These are phyloP conservation scores for Microsporum audouinii DNA, from an alignment of 2,329 filamentous ascomycete species.

Conservation along the genomic window DNA sequence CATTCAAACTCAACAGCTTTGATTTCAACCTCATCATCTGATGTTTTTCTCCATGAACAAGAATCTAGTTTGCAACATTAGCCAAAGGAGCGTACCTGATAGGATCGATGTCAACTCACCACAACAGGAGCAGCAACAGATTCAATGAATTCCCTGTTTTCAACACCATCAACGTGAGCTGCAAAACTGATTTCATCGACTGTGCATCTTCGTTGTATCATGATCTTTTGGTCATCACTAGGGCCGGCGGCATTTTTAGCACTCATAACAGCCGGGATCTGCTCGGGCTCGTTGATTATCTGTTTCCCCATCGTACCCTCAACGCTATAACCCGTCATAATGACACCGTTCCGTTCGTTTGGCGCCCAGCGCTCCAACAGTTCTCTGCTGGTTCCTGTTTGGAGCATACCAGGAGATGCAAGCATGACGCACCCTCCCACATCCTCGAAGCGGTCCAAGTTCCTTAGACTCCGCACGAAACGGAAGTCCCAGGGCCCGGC, in stretches of 20 bases:
- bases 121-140: slow-evolving; percentile 86
- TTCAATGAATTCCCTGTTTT: slow-evolving; percentile 95
- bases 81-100: not conserved
- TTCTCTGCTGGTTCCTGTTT: slow-evolving; percentile 88
- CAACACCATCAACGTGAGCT: slow-evolving; percentile 88
- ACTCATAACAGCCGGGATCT: slow-evolving; percentile 89
- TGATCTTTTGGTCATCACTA: slow-evolving; percentile 69
- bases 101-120: slow-evolving; percentile 42
- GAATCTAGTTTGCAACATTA: slow-evolving; percentile 48
- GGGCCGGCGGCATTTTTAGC: slow-evolving; percentile 45
- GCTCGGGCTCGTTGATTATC: slow-evolving; percentile 86
- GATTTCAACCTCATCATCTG: slow-evolving; percentile 98
- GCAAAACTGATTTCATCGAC: slow-evolving; percentile 93
- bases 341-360: slow-evolving; percentile 91
- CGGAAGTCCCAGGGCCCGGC: slow-evolving; percentile 89
- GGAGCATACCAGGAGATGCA: slow-evolving; percentile 93
- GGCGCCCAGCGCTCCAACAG: slow-evolving; percentile 92
- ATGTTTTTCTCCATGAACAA: slow-evolving; percentile 93
- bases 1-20: slow-evolving; percentile 84
- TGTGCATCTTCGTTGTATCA: slow-evolving; percentile 85
- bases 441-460: slow-evolving; percentile 89
- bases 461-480: slow-evolving; percentile 83
- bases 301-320: slow-evolving; percentile 97
- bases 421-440: slow-evolving; percentile 94
- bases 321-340: slow-evolving; percentile 96